Evolutionary conservation across 805 yeast genomes (phyloP), one percentile per base, ranked within the genome.

Genomic region (Candida fluviatilis): DNA sequence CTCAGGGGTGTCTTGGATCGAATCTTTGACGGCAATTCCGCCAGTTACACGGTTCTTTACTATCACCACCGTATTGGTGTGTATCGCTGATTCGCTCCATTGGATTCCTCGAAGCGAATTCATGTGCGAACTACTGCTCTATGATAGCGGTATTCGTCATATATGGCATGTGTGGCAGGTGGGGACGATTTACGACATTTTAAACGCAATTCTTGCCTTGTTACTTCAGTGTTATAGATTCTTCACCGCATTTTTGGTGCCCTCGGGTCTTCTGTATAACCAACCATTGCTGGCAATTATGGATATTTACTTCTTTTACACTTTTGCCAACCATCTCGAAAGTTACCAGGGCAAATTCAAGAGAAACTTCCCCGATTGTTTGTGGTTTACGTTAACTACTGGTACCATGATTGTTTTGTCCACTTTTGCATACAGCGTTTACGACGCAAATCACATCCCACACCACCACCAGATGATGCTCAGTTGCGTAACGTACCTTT

Each of bases 41-140:
- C 82, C 84, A 3, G 77, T 80, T 18, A 80, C 86, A 3, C 62
- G 85, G 43, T 68, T 73, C 32, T 60, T 80, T 38, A 75, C 79
- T 2, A 59, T 78, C 27, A 51, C 73, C 3, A 61, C 81, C 1
- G 60, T 76, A 17, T 57, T 68, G 10, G 64, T 70, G 36, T 69
- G 74, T 2, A 66, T 76, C 26, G 54, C 24, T 10, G 10, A 21
- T 6, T 21, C 24, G 6, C 24, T 21, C n/a, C n/a, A n/a, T n/a
- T n/a, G n/a, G n/a, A n/a, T n/a, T n/a, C n/a, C n/a, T n/a, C n/a
- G n/a, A n/a, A n/a, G n/a, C n/a, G n/a, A n/a, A n/a, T n/a, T n/a
- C n/a, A n/a, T n/a, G n/a, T n/a, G n/a, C n/a, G n/a, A n/a, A n/a
- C n/a, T n/a, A n/a, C n/a, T n/a, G n/a, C n/a, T n/a, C n/a, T n/a